Evolutionary conservation across 768 basidiomycete genomes (phyloP), one percentile per base, ranked within the genome.

Genomic region (Auricularia cornea): DNA sequence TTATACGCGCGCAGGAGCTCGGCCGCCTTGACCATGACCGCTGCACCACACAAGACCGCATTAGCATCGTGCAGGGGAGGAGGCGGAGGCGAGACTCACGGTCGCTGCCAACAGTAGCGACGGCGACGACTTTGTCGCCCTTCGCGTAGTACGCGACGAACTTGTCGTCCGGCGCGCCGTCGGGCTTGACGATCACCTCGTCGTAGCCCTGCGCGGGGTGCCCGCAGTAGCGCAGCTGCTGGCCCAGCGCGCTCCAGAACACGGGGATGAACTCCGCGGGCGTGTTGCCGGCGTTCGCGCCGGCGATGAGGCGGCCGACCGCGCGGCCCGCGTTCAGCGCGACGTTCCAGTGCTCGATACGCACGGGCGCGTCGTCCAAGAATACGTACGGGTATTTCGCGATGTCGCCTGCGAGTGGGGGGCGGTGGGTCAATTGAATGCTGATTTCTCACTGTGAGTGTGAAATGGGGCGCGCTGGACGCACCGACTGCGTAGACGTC

Each of bases 331-430:
- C 88, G 72, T 95, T 94, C 57, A 86, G 85, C 18, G 93, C 92
- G 63, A 94, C 92, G 75, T 93, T 93, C 92, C 94, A 96, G 74
- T 96, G 94, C 74, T 96, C 93, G 63, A 95, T 86, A 59, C 92
- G 76, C 30, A 77, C 77, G 51, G 75, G 72, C 3, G 56, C 28
- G 52, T 78, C 79, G 16, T 87, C 85, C 6, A 76, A 78, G 31
- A 75, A 72, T 3, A 75, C 72, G 63, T 89, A 85, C 11, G 90
- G 89, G 73, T 90, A 92, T 44, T 84, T 79, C 1, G 92, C 92
- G 68, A 95, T 90, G 73, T 94, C 92, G 62, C 88, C 87, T 83
- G 70, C 62, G n/a, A n/a, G n/a, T 38, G 35, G 35, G 12, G 12
- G 52, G 12, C 59, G 54, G 20, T 33, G 38, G 5, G 44, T 38